phyloP scores from a whole-genome alignment of 306 rosid genomes.

The Elaeagnus macrophylla region DNA sequence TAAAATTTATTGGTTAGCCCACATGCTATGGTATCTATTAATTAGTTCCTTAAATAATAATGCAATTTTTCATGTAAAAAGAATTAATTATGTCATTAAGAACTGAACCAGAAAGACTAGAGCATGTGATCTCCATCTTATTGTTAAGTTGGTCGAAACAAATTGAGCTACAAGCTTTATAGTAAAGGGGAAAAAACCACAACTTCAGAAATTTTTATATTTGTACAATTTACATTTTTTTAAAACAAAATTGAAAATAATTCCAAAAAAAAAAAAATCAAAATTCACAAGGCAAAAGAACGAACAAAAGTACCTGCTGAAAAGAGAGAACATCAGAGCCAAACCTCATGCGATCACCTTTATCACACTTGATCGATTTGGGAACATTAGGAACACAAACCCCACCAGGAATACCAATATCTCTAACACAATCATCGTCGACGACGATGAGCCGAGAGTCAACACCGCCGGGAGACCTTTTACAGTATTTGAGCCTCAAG shows the following conservation, averaged over 20 bases:
- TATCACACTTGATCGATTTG: slow-evolving; percentile 71
- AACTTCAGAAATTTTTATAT: too few species aligned
- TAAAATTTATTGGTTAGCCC: too few species aligned
- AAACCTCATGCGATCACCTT: slow-evolving; percentile 74
- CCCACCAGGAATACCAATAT: slow-evolving; percentile 47
- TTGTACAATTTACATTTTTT: not conserved
- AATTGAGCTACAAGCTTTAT: too few species aligned
- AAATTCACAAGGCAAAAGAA: not conserved
- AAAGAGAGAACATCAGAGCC: slow-evolving; percentile 70
- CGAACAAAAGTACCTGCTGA: slow-evolving; percentile 45
- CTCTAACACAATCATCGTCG: slow-evolving; percentile 31
- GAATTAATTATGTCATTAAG: too few species aligned
- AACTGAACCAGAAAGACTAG: too few species aligned
- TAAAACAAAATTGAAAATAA: not conserved
- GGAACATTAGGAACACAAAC: slow-evolving; percentile 56
- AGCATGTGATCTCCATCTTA: too few species aligned
- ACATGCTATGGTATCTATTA: too few species aligned
- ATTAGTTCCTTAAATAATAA: too few species aligned
- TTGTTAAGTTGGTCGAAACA: too few species aligned
- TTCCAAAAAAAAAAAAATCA: not conserved
- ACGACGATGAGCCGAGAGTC: slow-evolving; percentile 41
- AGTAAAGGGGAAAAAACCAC: too few species aligned
- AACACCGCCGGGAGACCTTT: slow-evolving; percentile 12
- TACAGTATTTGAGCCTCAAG: slow-evolving; percentile 56
- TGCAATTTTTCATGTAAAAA: too few species aligned